These are phyloP conservation scores for Boletus coccyginus DNA, from an alignment of 768 basidiomycete species.

Conservation along the genomic window DNA sequence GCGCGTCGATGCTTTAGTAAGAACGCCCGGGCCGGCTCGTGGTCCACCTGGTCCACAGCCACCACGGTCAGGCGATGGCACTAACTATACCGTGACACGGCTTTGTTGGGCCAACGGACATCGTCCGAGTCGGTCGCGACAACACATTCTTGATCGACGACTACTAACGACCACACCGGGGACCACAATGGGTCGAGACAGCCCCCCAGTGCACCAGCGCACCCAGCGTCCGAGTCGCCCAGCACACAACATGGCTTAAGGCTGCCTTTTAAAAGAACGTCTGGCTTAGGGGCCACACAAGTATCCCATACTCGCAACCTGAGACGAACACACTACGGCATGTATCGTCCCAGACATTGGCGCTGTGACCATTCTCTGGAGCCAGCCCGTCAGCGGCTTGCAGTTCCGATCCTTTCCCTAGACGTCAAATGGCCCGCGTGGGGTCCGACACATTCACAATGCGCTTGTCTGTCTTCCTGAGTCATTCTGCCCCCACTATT, in stretches of 20 bases:
- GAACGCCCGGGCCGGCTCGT: too few relatives aligned
- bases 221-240: constrained; percentile 37
- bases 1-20: too few relatives aligned
- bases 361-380: constrained; percentile 46
- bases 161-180: not conserved
- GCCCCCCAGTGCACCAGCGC: constrained; percentile 40
- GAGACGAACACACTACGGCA: not conserved
- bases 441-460: constrained; percentile 56
- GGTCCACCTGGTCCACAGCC: too few relatives aligned
- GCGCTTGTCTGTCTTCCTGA: constrained; percentile 42
- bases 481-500: not conserved
- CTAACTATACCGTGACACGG: too few relatives aligned
- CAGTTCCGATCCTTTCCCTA: constrained; percentile 44
- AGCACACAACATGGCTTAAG: constrained; percentile 46
- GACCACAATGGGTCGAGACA: constrained; percentile 43
- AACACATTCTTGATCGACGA: constrained; percentile 7
- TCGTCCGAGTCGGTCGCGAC: constrained; percentile 13
- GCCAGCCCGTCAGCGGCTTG: constrained; percentile 54
- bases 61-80: too few relatives aligned
- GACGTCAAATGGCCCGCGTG: constrained; percentile 49
- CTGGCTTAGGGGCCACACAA: constrained; percentile 58
- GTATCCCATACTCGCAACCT: constrained; percentile 22
- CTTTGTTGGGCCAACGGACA: not conserved
- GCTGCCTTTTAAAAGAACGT: constrained; percentile 56
- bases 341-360: constrained; percentile 55